phyloP scores from a whole-genome alignment of 2,329 filamentous ascomycete species.

The Tolypocladium tropicale region DNA sequence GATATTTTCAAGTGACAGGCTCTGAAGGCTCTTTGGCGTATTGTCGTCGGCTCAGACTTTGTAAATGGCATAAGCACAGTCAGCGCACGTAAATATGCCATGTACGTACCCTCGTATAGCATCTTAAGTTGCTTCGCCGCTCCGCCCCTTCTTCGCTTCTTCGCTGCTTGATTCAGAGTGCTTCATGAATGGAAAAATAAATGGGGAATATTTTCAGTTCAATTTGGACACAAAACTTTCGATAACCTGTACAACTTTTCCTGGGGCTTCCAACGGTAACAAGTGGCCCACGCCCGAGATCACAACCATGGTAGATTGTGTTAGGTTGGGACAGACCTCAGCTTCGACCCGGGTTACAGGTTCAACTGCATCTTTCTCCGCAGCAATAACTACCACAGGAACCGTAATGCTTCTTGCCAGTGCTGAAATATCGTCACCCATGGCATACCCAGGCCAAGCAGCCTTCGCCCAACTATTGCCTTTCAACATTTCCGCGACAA shows the following conservation, averaged over 20 bases:
- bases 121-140: no score
- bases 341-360: not conserved
- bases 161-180: no score
- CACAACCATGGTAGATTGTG: not conserved
- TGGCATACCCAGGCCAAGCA: constrained; percentile 4
- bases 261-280: not conserved
- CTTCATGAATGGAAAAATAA: no score
- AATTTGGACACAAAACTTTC: not conserved
- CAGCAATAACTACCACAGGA: not conserved
- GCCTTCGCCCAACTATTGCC: not conserved
- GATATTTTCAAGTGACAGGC: no score
- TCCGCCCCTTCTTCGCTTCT: no score
- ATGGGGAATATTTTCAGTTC: no score
- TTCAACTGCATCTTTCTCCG: constrained; percentile 2
- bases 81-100: no score
- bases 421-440: constrained; percentile 2
- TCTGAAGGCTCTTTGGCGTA: no score
- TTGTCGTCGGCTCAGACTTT: no score
- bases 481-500: constrained; percentile 4
- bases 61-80: no score
- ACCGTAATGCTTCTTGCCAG: not conserved
- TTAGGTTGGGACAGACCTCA: not conserved
- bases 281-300: not conserved
- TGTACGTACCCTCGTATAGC: no score
- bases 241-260: not conserved